These are phyloP conservation scores for Cordyceps tenuipes DNA, from an alignment of 2,329 filamentous ascomycete genomes.

Conservation along the genomic window DNA sequence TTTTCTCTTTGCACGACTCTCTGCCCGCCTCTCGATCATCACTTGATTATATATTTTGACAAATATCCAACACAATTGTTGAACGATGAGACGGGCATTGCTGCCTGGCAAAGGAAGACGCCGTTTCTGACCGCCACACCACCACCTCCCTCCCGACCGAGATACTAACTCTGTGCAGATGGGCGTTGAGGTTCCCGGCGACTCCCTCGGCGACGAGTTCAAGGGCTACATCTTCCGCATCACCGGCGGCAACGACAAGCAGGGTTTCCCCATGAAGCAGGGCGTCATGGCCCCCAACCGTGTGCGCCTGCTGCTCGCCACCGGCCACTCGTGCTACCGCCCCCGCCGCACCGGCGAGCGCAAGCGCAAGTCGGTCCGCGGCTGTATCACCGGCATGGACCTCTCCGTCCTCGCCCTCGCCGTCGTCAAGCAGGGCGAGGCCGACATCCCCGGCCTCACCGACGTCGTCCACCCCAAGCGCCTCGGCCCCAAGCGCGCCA, in stretches of 20 bases:
- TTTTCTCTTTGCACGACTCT: not conserved
- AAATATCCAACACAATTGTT: not conserved
- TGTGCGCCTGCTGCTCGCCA: constrained; percentile 92
- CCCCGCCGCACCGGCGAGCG: constrained; percentile 95
- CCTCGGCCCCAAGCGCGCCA: constrained; percentile 98
- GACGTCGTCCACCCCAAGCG: constrained; percentile 98
- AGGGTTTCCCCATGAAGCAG: constrained; percentile 99
- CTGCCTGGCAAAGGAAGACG: not conserved
- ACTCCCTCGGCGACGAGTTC: constrained; percentile 97
- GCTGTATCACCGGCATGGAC: constrained; percentile 96
- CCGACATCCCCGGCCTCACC: constrained; percentile 90
- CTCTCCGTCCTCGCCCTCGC: constrained; percentile 88
- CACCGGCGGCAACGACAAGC: constrained; percentile 99
- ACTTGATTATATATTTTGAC: not conserved
- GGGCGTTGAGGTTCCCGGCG: constrained; percentile 86
- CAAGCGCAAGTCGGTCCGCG: constrained; percentile 98
- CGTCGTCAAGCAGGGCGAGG: constrained; percentile 97
- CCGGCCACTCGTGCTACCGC: constrained; percentile 99
- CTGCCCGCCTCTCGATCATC: constrained; percentile 9
- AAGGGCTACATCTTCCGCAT: constrained; percentile 99
- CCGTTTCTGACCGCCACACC: not conserved
- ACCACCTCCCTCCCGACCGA: not conserved
- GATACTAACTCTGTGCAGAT: constrained; percentile 46
- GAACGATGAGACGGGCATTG: not conserved
- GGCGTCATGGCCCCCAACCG: constrained; percentile 97